Conservation (phyloP, 2,329 filamentous ascomycete genomes). For the Biscogniauxia marginata region DNA sequence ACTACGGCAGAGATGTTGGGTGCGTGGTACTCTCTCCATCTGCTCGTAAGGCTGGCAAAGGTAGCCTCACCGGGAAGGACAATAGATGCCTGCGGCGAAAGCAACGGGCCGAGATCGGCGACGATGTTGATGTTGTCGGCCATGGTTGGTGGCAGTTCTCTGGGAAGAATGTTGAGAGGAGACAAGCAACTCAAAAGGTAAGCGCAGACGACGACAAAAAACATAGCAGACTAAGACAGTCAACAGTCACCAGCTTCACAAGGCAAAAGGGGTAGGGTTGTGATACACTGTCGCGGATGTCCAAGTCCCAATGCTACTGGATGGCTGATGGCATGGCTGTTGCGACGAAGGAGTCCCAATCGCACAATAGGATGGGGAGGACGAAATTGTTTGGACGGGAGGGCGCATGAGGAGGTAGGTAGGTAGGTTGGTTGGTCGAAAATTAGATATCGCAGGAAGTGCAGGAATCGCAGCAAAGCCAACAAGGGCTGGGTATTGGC, state of each 20-base stretch:
- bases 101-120: conserved; percentile 1
- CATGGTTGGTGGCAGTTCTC: not conserved
- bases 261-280: not conserved
- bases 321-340: no score
- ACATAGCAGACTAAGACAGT: not conserved
- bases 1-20: conserved; percentile 21
- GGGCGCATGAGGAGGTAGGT: no score
- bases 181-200: not conserved
- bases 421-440: no score
- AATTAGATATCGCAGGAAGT: no score
- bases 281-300: no score
- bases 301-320: no score
- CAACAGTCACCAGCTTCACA: not conserved
- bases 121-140: not conserved
- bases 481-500: no score
- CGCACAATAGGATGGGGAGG: no score
- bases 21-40: conserved; percentile 19
- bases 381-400: no score
- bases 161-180: not conserved
- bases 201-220: not conserved
- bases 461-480: no score
- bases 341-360: no score
- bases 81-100: conserved; percentile 5
- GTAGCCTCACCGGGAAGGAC: not conserved
- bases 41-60: conserved; percentile 7